Base-by-base conservation (phyloP, 495 filamentous ascomycete genomes). In the Aspergillus funiculosus region DNA sequence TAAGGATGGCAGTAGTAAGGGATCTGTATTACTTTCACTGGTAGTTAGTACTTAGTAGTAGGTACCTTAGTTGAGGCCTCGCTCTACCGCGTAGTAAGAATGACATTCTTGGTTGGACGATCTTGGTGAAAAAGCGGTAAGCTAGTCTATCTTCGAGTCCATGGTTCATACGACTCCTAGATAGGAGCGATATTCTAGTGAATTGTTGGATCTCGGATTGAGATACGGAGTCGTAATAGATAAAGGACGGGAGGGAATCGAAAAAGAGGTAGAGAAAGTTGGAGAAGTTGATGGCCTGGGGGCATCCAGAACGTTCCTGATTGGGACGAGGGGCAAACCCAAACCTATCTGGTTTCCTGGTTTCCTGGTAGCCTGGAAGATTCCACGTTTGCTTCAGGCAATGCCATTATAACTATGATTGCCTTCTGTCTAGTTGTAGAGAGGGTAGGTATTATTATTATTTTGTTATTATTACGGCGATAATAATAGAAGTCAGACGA, bases 271-370 rank as follows among this genome's bases (percentile, higher is more conserved):
- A 17, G 24, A 21, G 21, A 22, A 25, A 5, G 21, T 26, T 5
- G 3, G n/a, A 14, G 24, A 4, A 32, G 6, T 18, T 8, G 11
- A n/a, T 17, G 17, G 5, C 17, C 27, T 13, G 22, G 8, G 21
- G 30, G 42, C 21, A 34, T 15, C 38, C n/a, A 31, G n/a, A 22
- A 29, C 27, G 20, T 25, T 22, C 35, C 36, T 47, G 7, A 28
- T 41, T 17, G 30, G 6, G 34, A 36, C 39, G 32, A 39, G 50
- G 50, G 31, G 27, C 24, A 35, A 34, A 17, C 26, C 15, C 5
- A 31, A 10, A 42, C 28, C 17, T 46, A 50, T 46, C 31, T 45
- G 52, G 52, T 43, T 36, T 46, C 52, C 46, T 54, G 52, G 31
- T 32, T 25, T 34, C 20, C 40, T n/a, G n/a, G n/a, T n/a, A n/a